Evolutionary conservation across 148 eudicot genomes (phyloP).

Genomic region (Selenicereus undatus): DNA sequence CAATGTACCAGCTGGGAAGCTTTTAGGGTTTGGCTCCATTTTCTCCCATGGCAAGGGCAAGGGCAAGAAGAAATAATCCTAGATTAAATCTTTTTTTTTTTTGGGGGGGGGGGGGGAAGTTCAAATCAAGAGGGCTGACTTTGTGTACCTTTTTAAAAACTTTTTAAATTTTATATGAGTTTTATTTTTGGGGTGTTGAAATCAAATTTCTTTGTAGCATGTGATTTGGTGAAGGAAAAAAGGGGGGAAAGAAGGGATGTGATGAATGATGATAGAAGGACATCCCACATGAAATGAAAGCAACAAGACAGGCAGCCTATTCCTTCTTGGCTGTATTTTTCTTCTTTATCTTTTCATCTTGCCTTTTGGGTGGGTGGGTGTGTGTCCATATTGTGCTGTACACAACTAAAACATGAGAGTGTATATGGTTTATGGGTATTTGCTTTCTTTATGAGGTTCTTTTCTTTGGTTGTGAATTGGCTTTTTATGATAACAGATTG

Average conservation of each 20-base stretch:
- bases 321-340: neutral
- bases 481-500: neutral
- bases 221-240: neutral
- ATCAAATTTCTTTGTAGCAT: neutral
- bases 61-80: constrained; percentile 44
- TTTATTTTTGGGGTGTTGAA: constrained; percentile 1
- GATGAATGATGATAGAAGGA: neutral
- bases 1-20: constrained; percentile 53
- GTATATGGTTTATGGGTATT: neutral
- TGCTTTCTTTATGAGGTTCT: neutral
- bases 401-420: neutral
- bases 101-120: no score
- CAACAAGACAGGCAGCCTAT: neutral
- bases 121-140: constrained; percentile 14
- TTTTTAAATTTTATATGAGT: neutral
- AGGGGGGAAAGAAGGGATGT: neutral
- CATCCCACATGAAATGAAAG: neutral
- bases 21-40: constrained; percentile 68
- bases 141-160: neutral
- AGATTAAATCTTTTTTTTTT: neutral
- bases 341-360: neutral
- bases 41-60: constrained; percentile 54
- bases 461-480: neutral
- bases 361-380: neutral
- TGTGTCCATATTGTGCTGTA: neutral